These are phyloP conservation scores for Solanum hybrid DNA, from an alignment of 305 asterid genomes.

Conservation along the genomic window DNA sequence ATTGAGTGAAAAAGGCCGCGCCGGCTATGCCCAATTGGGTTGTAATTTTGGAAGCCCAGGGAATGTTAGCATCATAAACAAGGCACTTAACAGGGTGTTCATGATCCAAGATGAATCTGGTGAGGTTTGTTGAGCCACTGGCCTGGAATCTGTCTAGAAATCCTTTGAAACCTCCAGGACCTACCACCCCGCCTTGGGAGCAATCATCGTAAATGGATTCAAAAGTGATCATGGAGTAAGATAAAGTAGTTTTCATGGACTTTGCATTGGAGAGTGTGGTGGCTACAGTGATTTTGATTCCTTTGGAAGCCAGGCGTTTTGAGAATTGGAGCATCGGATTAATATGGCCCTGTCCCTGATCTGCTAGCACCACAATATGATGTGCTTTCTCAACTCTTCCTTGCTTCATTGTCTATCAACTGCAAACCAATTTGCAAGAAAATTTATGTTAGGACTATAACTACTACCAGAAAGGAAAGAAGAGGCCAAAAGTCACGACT, in stretches of 20 bases:
- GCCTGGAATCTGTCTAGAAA: constrained; percentile 48
- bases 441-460: neutral
- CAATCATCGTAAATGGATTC: constrained; percentile 38
- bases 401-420: constrained; percentile 25
- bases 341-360: constrained; percentile 56
- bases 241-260: constrained; percentile 17
- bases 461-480: neutral
- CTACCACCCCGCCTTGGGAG: constrained; percentile 34
- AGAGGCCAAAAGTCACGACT: neutral
- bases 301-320: constrained; percentile 39
- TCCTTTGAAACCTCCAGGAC: constrained; percentile 42
- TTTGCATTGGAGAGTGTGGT: constrained; percentile 32
- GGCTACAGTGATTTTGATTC: constrained; percentile 38
- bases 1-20: constrained; percentile 50
- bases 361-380: constrained; percentile 37
- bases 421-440: neutral
- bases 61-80: constrained; percentile 46
- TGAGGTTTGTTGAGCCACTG: constrained; percentile 30
- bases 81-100: constrained; percentile 37
- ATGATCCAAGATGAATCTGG: constrained; percentile 17
- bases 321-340: constrained; percentile 52
- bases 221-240: constrained; percentile 12
- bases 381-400: constrained; percentile 10
- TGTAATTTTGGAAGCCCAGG: constrained; percentile 39
- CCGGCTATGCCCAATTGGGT: constrained; percentile 21